phyloP scores from a whole-genome alignment of 2,329 filamentous ascomycete genomes.

The Rutstroemia sp. region DNA sequence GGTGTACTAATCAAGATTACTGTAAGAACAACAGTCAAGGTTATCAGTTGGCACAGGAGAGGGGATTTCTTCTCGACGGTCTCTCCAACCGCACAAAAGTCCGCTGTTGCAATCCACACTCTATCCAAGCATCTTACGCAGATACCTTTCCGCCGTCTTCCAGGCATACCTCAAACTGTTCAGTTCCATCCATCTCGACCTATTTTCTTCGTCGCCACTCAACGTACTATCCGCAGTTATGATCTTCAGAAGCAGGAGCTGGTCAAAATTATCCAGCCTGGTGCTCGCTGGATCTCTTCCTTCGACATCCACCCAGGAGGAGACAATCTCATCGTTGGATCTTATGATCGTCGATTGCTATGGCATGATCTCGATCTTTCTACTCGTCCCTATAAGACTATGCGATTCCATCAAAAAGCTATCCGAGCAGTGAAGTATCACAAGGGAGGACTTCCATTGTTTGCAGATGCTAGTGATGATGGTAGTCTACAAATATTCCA shows the following conservation, averaged over 20 bases:
- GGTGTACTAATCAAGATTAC: conserved; percentile 76
- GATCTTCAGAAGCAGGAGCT: conserved; percentile 88
- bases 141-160: conserved; percentile 74
- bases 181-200: conserved; percentile 93
- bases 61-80: conserved; percentile 94
- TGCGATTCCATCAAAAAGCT: conserved; percentile 88
- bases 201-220: conserved; percentile 92
- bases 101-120: conserved; percentile 88
- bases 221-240: conserved; percentile 87
- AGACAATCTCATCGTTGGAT: conserved; percentile 89
- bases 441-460: conserved; percentile 69
- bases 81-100: conserved; percentile 68
- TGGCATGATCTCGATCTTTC: conserved; percentile 97
- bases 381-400: conserved; percentile 85
- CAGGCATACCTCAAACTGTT: conserved; percentile 75
- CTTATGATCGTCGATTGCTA: conserved; percentile 85
- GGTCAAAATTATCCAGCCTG: conserved; percentile 87
- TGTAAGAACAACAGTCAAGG: conserved; percentile 74
- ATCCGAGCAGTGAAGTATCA: conserved; percentile 88
- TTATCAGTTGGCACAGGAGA: conserved; percentile 85
- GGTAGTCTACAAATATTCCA: conserved; percentile 95
- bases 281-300: conserved; percentile 87
- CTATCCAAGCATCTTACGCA: conserved; percentile 92
- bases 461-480: conserved; percentile 92
- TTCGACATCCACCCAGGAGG: conserved; percentile 91